Percentiles rank a stretch among this genome's conserved stretches.
These are phyloP conservation scores for Novymonas esmeraldas DNA, from an alignment of 208 protist species.

Conservation along the genomic window DNA sequence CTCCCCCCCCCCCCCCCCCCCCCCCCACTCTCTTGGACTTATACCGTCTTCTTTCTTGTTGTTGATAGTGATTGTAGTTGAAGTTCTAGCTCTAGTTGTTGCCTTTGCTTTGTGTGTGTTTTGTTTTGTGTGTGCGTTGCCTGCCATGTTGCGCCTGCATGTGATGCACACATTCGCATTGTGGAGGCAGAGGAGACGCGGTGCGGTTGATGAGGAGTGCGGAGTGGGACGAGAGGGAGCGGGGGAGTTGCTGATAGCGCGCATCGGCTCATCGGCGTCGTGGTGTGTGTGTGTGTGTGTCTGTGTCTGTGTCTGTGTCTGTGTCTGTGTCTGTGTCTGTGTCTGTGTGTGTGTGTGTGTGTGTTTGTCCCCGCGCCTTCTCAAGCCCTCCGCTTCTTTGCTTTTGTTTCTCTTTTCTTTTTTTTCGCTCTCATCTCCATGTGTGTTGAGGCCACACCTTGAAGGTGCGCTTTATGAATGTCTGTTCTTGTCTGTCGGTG, in stretches of 20 bases:
- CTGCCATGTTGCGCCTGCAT: too few species aligned
- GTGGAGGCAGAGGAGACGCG: too few species aligned
- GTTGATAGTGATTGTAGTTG: too few species aligned
- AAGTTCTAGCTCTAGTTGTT: too few species aligned
- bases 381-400: background rate
- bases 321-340: background rate
- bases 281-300: background rate
- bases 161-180: too few species aligned
- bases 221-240: too few species aligned
- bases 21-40: background rate
- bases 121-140: background rate
- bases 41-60: background rate
- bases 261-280: background rate
- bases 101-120: background rate
- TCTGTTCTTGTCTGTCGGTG: slow-evolving; percentile 1
- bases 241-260: too few species aligned
- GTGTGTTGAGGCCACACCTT: too few species aligned
- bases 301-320: background rate
- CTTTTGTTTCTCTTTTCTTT: background rate
- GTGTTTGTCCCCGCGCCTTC: background rate
- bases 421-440: background rate
- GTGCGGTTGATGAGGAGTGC: too few species aligned
- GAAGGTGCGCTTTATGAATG: too few species aligned
- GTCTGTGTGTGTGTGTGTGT: background rate
- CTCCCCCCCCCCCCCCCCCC: background rate